Evolutionary conservation across 2,329 filamentous ascomycete species (phyloP).

Genomic region (Alternaria gansuensis): DNA sequence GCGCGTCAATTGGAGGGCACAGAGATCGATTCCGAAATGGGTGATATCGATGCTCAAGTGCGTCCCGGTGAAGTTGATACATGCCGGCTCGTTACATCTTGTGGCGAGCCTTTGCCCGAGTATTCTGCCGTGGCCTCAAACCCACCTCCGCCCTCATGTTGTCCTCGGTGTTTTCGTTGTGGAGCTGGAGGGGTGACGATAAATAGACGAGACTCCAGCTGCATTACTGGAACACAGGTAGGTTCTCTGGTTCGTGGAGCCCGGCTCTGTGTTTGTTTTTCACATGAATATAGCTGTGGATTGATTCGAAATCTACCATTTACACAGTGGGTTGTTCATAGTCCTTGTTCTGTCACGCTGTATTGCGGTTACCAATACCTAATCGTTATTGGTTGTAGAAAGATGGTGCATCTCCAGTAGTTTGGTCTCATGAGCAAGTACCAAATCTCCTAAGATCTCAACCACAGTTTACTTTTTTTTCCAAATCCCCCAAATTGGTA

Average conservation of each 20-base stretch:
- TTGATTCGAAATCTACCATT: no score
- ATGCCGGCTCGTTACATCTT: background rate
- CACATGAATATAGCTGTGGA: no score
- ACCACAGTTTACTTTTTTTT: background rate
- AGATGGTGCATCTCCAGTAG: background rate
- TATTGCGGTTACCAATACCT: background rate
- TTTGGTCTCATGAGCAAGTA: background rate
- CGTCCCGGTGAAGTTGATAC: background rate
- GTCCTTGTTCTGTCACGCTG: background rate
- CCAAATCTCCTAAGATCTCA: background rate
- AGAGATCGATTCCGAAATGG: background rate
- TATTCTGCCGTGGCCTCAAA: background rate
- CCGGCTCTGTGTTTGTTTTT: background rate
- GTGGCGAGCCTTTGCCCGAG: background rate
- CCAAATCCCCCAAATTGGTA: background rate
- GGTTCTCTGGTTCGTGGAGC: background rate
- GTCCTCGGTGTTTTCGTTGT: background rate
- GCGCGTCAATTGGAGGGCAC: background rate
- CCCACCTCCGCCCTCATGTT: background rate
- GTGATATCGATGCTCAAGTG: background rate
- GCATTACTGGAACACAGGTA: background rate
- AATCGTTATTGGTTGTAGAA: no score
- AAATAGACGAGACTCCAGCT: background rate
- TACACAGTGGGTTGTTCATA: background rate
- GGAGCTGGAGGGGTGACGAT: background rate